Evolutionary conservation across 352 stramenopile genomes (phyloP).

Genomic region (Globisporangium abappressorium): DNA sequence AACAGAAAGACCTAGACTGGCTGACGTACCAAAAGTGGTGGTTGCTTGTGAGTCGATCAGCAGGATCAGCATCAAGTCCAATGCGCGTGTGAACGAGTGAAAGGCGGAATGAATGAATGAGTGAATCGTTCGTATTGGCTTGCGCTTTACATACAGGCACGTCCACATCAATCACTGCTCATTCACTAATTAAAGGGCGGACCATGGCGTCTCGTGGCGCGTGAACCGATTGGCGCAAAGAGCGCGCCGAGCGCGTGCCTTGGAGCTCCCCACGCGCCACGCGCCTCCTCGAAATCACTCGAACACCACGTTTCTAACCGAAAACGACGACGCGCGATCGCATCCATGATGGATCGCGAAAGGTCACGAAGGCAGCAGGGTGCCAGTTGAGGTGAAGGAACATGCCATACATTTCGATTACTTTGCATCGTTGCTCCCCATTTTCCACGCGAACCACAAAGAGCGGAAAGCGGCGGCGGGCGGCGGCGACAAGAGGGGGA

Average conservation of each 20-base stretch:
- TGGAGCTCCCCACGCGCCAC: not conserved
- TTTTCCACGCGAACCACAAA: not conserved
- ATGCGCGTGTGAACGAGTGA: not conserved
- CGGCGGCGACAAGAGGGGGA: not conserved
- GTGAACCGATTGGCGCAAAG: not conserved
- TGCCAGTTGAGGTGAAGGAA: not conserved
- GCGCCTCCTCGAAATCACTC: not conserved
- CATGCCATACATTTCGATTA: not conserved
- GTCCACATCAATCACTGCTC: not conserved
- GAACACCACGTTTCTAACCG: not conserved
- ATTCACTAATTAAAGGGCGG: not conserved
- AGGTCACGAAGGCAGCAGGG: not conserved
- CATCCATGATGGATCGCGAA: not conserved
- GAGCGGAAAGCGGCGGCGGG: too few species aligned
- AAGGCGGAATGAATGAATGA: not conserved
- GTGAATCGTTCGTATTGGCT: not conserved
- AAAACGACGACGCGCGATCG: not conserved
- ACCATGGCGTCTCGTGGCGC: not conserved
- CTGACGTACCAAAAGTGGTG: not conserved
- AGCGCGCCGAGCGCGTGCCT: slow-evolving; percentile 3
- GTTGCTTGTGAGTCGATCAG: not conserved
- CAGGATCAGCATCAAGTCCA: not conserved
- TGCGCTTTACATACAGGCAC: too few species aligned
- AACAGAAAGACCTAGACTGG: too few species aligned
- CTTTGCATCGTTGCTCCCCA: not conserved